Evolutionary conservation across 2,329 filamentous ascomycete species (phyloP), one percentile per base, ranked within the genome.

Genomic region (Lasiodiplodia hormozganensis): DNA sequence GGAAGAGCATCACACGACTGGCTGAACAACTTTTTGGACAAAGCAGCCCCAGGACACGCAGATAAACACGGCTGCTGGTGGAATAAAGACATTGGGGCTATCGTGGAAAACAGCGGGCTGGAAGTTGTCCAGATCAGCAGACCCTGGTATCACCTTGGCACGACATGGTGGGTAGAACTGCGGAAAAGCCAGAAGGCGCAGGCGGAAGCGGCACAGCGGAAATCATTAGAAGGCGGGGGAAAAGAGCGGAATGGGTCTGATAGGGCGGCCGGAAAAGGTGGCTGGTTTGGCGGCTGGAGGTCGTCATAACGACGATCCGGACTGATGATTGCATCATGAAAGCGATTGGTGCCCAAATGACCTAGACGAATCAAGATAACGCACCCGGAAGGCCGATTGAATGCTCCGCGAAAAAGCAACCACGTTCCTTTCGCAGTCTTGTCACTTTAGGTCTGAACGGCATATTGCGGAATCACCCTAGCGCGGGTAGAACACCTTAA

Each of bases 51-150:
- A 49, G 79, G 78, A 69, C 84, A 85, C 71, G 84, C 84, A 1
- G 80, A 84, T 62, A 77, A 80, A 56, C 82, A 84, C 70, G 84
- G 84, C 21, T 85, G 84, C 71, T 85, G 83, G 83, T 85, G 81
- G 80, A 85, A 85, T 71, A 83, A 83, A 70, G 84, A 85, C 66
- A 84, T 85, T 71, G 83, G 80, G 8, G 77, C 76, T 67, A 81
- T 85, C 67, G 82, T 85, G 11, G 75, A 81, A 60, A 77, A 82
- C n/a, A 82, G 79, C 66, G 83, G 83, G 18, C 72, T 85, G 56
- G 82, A 85, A 69, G 77, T 85, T 3, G 81, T 84, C 12, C 72
- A 76, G 18, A 79, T 84, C 70, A 78, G 78, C 71, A 78, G 84
- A 69, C 57, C 57, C 3, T 68, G 65, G 65, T 79, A 81, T 71